A percentile compares a stretch with the other conserved stretches of the same genome.
These are phyloP conservation scores for Nissolia schottii DNA, from an alignment of 306 rosid genomes.

Conservation along the genomic window DNA sequence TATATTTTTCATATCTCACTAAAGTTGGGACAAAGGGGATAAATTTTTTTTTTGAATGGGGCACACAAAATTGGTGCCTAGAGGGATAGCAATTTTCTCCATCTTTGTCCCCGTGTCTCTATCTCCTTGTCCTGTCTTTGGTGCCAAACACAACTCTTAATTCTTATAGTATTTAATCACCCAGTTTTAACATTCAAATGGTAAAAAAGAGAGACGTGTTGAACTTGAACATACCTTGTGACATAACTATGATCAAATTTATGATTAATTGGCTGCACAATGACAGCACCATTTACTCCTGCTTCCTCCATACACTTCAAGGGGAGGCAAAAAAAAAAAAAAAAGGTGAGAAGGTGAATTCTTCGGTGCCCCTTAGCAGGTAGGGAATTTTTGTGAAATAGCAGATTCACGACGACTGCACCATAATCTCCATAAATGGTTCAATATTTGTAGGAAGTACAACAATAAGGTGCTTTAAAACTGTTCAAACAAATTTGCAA, in stretches of 20 bases:
- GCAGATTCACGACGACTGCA: too few species aligned
- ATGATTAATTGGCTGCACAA: slow-evolving; percentile 92
- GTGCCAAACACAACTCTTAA: too few species aligned
- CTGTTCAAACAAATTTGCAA: neutral
- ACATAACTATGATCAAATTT: slow-evolving; percentile 81
- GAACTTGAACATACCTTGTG: slow-evolving; percentile 53
- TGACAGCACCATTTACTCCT: slow-evolving; percentile 77
- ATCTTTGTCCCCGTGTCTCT: too few species aligned
- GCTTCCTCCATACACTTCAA: slow-evolving; percentile 96
- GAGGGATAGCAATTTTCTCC: too few species aligned
- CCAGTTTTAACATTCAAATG: neutral
- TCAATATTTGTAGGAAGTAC: neutral
- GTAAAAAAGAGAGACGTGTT: neutral
- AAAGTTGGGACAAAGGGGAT: too few species aligned
- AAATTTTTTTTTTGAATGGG: too few species aligned
- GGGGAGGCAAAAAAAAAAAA: too few species aligned
- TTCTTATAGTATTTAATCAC: neutral
- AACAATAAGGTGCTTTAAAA: neutral
- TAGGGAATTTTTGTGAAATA: neutral
- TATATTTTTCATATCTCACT: too few species aligned
- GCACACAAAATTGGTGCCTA: too few species aligned
- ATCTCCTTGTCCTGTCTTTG: too few species aligned
- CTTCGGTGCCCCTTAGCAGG: neutral
- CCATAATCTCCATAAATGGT: too few species aligned
- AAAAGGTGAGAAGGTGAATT: too few species aligned